A percentile compares a stretch with the other conserved stretches of the same genome.
These are phyloP conservation scores for Athelia psychrophila DNA, from an alignment of 1,284 basidiomycete species.

Conservation along the genomic window DNA sequence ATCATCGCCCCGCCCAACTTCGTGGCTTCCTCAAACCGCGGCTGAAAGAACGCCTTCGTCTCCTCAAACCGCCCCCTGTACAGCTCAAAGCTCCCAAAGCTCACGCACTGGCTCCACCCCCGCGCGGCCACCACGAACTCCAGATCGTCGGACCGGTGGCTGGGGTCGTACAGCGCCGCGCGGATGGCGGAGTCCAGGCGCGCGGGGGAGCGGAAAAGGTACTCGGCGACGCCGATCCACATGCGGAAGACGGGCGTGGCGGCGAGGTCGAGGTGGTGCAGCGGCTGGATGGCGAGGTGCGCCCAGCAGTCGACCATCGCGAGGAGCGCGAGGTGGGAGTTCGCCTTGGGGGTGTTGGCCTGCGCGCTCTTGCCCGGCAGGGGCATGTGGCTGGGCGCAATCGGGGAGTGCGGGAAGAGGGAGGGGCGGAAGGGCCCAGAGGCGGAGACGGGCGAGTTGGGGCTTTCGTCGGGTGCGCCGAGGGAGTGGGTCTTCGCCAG, in stretches of 20 bases:
- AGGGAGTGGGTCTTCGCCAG: conserved; percentile 52
- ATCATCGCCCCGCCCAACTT: conserved; percentile 89
- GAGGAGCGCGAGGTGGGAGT: conserved; percentile 94
- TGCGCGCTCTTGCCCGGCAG: neutral
- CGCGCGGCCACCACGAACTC: conserved; percentile 94
- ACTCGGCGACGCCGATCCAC: conserved; percentile 97
- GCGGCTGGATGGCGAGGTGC: conserved; percentile 83
- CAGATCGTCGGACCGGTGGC: conserved; percentile 86
- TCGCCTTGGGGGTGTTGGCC: conserved; percentile 40
- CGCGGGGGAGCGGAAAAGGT: conserved; percentile 76
- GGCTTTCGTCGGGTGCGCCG: conserved; percentile 8
- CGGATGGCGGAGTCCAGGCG: conserved; percentile 63
- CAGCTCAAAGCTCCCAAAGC: conserved; percentile 89
- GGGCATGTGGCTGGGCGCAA: no score
- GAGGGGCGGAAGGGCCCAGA: neutral
- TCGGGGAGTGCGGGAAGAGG: no score
- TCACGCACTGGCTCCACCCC: conserved; percentile 97
- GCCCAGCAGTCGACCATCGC: conserved; percentile 99
- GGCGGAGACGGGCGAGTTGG: neutral
- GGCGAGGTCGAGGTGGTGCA: conserved; percentile 76
- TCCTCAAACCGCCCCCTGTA: conserved; percentile 83
- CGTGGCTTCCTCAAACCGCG: conserved; percentile 84
- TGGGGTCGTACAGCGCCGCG: conserved; percentile 77
- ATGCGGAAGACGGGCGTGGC: conserved; percentile 96
- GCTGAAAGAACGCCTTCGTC: conserved; percentile 84